phyloP scores from a whole-genome alignment of 169 alveolate species.

The Pseudocohnilembus persalinus region DNA sequence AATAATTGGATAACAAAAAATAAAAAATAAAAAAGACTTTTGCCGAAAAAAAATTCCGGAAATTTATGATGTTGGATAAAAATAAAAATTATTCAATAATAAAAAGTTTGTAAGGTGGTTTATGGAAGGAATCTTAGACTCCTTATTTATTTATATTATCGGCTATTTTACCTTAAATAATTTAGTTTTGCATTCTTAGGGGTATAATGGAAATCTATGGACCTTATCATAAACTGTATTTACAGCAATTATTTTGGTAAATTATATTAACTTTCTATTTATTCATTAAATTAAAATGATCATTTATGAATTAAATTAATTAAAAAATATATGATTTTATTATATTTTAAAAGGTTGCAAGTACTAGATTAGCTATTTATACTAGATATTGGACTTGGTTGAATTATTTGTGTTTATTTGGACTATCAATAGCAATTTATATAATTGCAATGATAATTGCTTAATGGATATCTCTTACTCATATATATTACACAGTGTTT shows the following conservation, averaged over 20 bases:
- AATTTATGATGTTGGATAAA: conserved; percentile 60
- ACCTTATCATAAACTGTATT: conserved; percentile 60
- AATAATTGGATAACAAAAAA: background rate
- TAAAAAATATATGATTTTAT: too few relatives aligned
- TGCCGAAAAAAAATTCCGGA: conserved; percentile 39
- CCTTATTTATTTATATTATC: conserved; percentile 49
- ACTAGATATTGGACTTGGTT: conserved; percentile 47
- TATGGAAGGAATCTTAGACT: conserved; percentile 47
- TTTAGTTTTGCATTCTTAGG: conserved; percentile 46
- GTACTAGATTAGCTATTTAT: conserved; percentile 19
- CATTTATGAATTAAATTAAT: background rate
- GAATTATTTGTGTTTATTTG: conserved; percentile 16
- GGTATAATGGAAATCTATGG: conserved; percentile 69
- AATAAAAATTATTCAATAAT: conserved; percentile 57
- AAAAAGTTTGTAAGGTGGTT: conserved; percentile 47
- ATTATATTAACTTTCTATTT: background rate
- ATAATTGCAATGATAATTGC: background rate
- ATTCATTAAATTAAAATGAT: background rate
- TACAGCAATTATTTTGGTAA: conserved; percentile 59
- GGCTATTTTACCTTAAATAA: conserved; percentile 32
- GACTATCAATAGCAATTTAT: background rate
- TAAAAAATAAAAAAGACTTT: conserved; percentile 19
- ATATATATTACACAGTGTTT: background rate
- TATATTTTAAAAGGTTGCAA: conserved; percentile 24
- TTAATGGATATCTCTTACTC: background rate